Conservation (phyloP, 441 rosid species). For the Oxalis stricta region DNA sequence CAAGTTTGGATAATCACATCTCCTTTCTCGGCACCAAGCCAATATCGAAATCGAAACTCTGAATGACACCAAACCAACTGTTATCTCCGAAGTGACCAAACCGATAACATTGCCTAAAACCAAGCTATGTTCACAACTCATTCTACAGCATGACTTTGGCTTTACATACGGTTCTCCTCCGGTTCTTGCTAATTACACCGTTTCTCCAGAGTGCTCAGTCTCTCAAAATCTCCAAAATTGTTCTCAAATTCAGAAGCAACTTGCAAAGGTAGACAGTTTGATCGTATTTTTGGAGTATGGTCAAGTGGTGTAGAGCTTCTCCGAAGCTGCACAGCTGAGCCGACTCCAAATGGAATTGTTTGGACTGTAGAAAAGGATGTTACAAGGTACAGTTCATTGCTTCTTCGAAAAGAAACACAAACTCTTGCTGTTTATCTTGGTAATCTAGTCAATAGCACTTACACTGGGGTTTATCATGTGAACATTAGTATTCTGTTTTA, state of each 20-base stretch:
- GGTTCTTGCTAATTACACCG: conserved; percentile 33
- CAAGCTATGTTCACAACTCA: conserved; percentile 32
- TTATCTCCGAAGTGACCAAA: conserved; percentile 63
- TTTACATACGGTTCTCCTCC: conserved; percentile 50
- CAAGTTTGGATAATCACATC: conserved; percentile 14
- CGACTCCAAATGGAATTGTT: conserved; percentile 44
- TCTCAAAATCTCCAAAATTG: conserved; percentile 44
- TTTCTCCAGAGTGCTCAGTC: conserved; percentile 44
- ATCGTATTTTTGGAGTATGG: conserved; percentile 83
- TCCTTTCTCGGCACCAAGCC: conserved; percentile 14
- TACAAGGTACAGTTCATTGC: conserved; percentile 56
- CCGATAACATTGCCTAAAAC: conserved; percentile 40
- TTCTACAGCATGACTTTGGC: conserved; percentile 64
- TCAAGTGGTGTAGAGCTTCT: conserved; percentile 79
- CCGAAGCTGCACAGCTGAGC: conserved; percentile 92
- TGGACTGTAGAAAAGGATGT: conserved; percentile 80
- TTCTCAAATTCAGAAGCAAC: conserved; percentile 72
- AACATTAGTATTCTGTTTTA: conserved; percentile 50
- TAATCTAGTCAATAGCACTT: conserved; percentile 45
- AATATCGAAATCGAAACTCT: conserved; percentile 5
- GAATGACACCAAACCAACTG: conserved; percentile 27
- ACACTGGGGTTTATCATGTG: conserved; percentile 79
- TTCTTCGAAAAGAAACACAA: conserved; percentile 38
- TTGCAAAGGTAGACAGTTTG: conserved; percentile 60
- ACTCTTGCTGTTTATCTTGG: conserved; percentile 53